Evolutionary conservation across 192 early-diverging fungal species (phyloP).

Genomic region (Umbelopsis ramanniana): DNA sequence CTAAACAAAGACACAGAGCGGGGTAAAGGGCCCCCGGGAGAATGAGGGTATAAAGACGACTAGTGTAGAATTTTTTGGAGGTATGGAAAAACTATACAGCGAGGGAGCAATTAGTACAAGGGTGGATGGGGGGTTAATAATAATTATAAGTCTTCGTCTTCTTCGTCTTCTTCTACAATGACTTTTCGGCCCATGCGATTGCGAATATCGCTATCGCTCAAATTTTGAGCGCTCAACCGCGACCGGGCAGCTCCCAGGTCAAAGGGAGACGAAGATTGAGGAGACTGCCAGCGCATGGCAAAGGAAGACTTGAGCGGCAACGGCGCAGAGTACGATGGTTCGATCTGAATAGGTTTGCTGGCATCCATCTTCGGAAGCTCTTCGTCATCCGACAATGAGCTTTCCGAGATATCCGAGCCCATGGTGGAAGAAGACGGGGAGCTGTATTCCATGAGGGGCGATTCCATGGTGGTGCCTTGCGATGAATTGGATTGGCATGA

Average conservation of each 20-base stretch:
- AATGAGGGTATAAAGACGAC: slow-evolving; percentile 12
- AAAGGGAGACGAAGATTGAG: slow-evolving; percentile 26
- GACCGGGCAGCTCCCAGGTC: slow-evolving; percentile 32
- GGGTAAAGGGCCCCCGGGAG: background rate
- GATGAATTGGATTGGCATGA: slow-evolving; percentile 17
- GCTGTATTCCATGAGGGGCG: slow-evolving; percentile 6
- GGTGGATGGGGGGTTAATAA: background rate
- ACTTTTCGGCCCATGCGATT: slow-evolving; percentile 21
- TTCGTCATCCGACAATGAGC: background rate
- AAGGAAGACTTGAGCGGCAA: background rate
- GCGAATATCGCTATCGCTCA: slow-evolving; percentile 25
- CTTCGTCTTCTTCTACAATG: slow-evolving; percentile 43
- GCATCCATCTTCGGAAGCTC: background rate
- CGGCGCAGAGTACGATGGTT: slow-evolving; percentile 16
- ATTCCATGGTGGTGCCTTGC: slow-evolving; percentile 11
- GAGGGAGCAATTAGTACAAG: background rate
- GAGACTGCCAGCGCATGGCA: slow-evolving; percentile 13
- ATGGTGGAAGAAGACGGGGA: background rate
- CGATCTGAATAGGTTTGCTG: slow-evolving; percentile 20
- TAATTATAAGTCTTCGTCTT: slow-evolving; percentile 30
- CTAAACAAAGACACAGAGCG: background rate
- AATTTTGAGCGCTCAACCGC: slow-evolving; percentile 31
- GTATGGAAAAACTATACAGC: background rate
- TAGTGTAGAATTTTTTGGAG: background rate
- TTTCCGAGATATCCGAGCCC: background rate